Evolutionary conservation across 352 stramenopile genomes (phyloP), one percentile per base, ranked within the genome.

Genomic region (Globisporangium carolinianum): DNA sequence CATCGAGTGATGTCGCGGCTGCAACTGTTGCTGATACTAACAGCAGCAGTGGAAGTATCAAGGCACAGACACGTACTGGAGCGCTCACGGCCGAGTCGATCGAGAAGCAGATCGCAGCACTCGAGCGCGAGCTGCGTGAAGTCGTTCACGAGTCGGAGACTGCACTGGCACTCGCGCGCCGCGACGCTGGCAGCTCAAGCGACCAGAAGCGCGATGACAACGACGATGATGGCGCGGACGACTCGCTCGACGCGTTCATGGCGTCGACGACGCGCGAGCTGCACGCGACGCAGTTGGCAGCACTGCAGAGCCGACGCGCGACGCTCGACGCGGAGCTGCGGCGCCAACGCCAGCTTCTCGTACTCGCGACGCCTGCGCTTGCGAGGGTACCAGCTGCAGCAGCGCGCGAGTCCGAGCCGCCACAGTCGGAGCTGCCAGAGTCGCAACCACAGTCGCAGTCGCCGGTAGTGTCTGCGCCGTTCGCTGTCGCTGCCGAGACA

Each of bases 231-330:
- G 52, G 72, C 52, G 73, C 65, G 45, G 49, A 61, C 24, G 78
- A 89, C 53, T 70, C 74, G 15, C 64, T 94, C 32, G 79, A 90
- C 47, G 72, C 75, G 37, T 89, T 90, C 61, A 86, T 91, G 77
- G 65, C 70, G 50, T 63, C 61, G 9, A 85, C 79, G 4, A 77
- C 68, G 5, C 70, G 61, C n/a, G 66, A 79, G 42, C 63, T 94
- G 18, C 69, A 79, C 53, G 53, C 53, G 14, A 76, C 60, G 10
- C 58, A 83, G 11, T 51, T 72, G 17, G 60, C 65, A 11, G 51
- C 68, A 3, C 58, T 83, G 10, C 24, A 41, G 1, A 62, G 56
- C 35, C 49, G 63, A 18, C 74, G 65, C 48, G 10, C 60, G 11
- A 68, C 69, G 5, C 9, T 87, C 1, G 69, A 83, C 51, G 38